Conservation (phyloP, 2,329 filamentous ascomycete genomes). For the Rutstroemia sp. region DNA sequence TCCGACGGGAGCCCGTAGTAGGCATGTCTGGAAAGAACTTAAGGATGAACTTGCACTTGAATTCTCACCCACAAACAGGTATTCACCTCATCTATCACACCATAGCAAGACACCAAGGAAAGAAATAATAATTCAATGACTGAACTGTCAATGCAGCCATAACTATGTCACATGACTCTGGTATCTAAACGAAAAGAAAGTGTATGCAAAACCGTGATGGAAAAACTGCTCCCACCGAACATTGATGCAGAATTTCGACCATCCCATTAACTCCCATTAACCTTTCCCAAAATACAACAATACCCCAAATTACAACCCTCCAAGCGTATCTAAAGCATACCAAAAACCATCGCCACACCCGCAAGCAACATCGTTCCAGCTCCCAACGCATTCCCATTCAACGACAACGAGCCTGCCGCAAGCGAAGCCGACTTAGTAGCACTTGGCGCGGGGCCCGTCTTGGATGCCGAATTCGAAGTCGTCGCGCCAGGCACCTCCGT, state of each 20-base stretch:
- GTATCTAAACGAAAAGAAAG: not conserved
- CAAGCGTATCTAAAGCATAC: conserved; percentile 1
- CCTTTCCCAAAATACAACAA: not conserved
- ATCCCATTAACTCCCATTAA: conserved; percentile 1
- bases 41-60: too few relatives aligned
- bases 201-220: not conserved
- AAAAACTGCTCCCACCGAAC: not conserved
- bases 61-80: too few relatives aligned
- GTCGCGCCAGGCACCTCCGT: not conserved
- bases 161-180: not conserved
- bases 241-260: not conserved
- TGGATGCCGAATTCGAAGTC: not conserved
- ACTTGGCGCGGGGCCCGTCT: not conserved
- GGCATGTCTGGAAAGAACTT: too few relatives aligned
- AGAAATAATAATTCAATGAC: too few relatives aligned
- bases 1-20: too few relatives aligned
- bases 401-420: not conserved
- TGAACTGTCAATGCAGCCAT: not conserved
- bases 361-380: conserved; percentile 1
- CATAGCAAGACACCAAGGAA: too few relatives aligned
- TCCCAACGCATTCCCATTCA: not conserved
- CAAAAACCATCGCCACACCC: conserved; percentile 6
- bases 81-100: too few relatives aligned
- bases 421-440: not conserved
- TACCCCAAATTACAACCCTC: not conserved